A percentile compares a stretch with the other conserved stretches of the same genome.
These are phyloP conservation scores for Mucor circinelloides DNA, from an alignment of 371 early-diverging fungal genomes.

Conservation along the genomic window DNA sequence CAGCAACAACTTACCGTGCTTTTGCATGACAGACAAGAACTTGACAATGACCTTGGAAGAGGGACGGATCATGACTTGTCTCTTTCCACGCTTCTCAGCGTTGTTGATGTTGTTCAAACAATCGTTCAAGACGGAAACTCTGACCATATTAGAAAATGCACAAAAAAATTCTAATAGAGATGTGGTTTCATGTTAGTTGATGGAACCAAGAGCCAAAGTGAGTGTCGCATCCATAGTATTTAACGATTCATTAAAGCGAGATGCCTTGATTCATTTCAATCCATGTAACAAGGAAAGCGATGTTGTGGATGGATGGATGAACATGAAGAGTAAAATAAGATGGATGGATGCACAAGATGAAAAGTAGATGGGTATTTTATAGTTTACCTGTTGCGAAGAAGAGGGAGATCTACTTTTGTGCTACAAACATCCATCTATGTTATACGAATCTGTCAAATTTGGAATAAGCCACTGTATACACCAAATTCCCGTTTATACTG, in stretches of 20 bases:
- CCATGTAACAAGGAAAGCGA: background rate
- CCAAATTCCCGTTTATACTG: background rate
- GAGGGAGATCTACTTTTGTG: constrained; percentile 20
- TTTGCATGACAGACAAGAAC: constrained; percentile 99
- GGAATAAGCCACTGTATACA: constrained; percentile 15
- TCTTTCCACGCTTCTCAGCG: constrained; percentile 98
- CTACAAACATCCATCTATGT: constrained; percentile 4
- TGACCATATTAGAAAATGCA: constrained; percentile 38
- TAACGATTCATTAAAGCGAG: constrained; percentile 12
- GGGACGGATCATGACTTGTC: constrained; percentile 97
- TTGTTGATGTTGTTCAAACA: constrained; percentile 99
- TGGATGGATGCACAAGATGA: constrained; percentile 25
- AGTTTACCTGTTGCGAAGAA: constrained; percentile 33
- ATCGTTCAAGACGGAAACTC: constrained; percentile 75
- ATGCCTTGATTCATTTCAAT: background rate
- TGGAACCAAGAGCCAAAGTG: constrained; percentile 4
- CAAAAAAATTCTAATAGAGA: constrained; percentile 15
- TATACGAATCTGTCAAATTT: constrained; percentile 16
- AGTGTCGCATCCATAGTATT: constrained; percentile 14
- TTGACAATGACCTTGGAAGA: constrained; percentile 97
- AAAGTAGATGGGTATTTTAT: constrained; percentile 5
- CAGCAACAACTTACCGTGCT: constrained; percentile 80
- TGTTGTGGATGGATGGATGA: constrained; percentile 15
- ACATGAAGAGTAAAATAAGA: background rate
- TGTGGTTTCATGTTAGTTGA: background rate